Conservation (phyloP, 805 yeast genomes). For the Yamadazyma takamatsuzukensis region DNA sequence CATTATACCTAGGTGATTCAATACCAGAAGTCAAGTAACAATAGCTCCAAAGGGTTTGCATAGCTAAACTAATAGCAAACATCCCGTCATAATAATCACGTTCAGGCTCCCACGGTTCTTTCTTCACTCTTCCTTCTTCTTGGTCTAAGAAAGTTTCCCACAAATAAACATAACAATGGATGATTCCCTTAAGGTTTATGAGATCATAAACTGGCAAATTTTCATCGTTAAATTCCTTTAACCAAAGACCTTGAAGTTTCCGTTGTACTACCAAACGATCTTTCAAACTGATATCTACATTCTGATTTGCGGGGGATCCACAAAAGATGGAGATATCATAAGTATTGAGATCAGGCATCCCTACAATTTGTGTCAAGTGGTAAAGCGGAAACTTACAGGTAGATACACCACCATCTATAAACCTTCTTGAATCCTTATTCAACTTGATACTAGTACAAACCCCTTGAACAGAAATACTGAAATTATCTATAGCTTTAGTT, state of each 20-base stretch:
- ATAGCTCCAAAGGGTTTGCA: conserved; percentile 39
- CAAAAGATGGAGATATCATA: conserved; percentile 76
- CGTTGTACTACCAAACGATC: conserved; percentile 32
- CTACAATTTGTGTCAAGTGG: conserved; percentile 69
- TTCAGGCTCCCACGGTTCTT: conserved; percentile 26
- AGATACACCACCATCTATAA: conserved; percentile 9
- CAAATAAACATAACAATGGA: conserved; percentile 37
- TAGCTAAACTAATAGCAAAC: conserved; percentile 36
- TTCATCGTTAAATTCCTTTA: conserved; percentile 8
- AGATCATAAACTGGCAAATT: conserved; percentile 18
- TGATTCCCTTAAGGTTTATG: conserved; percentile 31
- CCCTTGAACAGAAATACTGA: conserved; percentile 6
- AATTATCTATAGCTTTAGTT: conserved; percentile 66
- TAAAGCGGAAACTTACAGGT: conserved; percentile 48
- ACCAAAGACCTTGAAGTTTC: conserved; percentile 33
- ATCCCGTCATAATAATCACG: conserved; percentile 34
- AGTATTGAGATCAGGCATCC: conserved; percentile 59
- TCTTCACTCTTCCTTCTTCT: conserved; percentile 1
- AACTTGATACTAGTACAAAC: conserved; percentile 6
- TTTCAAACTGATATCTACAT: conserved; percentile 34
- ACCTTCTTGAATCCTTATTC: conserved; percentile 5
- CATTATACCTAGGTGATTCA: conserved; percentile 12
- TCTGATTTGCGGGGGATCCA: conserved; percentile 79
- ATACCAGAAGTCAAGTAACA: conserved; percentile 29
- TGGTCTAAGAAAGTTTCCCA: conserved; percentile 34